phyloP scores from a whole-genome alignment of 805 yeast species.

The Scheffersomyces spartinae region DNA sequence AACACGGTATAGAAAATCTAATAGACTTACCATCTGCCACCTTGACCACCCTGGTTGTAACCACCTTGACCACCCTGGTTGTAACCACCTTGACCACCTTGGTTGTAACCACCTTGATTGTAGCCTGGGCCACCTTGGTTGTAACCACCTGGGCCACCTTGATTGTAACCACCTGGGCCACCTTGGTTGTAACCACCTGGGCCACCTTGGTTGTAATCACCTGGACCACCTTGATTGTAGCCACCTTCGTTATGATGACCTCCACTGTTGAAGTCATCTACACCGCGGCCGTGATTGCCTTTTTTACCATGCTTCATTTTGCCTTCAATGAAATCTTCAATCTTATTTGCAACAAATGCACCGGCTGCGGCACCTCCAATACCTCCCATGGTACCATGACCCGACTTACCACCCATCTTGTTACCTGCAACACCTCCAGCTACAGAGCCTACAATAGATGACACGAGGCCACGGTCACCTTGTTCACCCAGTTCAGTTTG shows the following conservation, averaged over 20 bases:
- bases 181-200: slow-evolving; percentile 4
- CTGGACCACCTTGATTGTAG: slow-evolving; percentile 4
- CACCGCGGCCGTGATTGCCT: slow-evolving; percentile 4
- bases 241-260: slow-evolving; percentile 4
- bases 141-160: slow-evolving; percentile 4
- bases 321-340: slow-evolving; percentile 8
- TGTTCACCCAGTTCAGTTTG: no score
- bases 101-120: slow-evolving; percentile 3
- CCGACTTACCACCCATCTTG: slow-evolving; percentile 12
- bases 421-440: slow-evolving; percentile 18
- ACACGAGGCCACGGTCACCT: slow-evolving; percentile 17
- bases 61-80: slow-evolving; percentile 8
- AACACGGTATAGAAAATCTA: no score
- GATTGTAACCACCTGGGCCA: no score
- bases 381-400: slow-evolving; percentile 17
- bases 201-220: slow-evolving; percentile 7
- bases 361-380: slow-evolving; percentile 19
- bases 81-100: slow-evolving; percentile 5
- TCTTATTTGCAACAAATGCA: slow-evolving; percentile 17
- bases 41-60: slow-evolving; percentile 4
- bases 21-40: slow-evolving; percentile 2
- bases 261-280: slow-evolving; percentile 4
- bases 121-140: slow-evolving; percentile 3
- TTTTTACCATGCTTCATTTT: background rate
- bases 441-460: slow-evolving; percentile 18